phyloP scores from a whole-genome alignment of 148 eudicot genomes.

The Cornus florida region DNA sequence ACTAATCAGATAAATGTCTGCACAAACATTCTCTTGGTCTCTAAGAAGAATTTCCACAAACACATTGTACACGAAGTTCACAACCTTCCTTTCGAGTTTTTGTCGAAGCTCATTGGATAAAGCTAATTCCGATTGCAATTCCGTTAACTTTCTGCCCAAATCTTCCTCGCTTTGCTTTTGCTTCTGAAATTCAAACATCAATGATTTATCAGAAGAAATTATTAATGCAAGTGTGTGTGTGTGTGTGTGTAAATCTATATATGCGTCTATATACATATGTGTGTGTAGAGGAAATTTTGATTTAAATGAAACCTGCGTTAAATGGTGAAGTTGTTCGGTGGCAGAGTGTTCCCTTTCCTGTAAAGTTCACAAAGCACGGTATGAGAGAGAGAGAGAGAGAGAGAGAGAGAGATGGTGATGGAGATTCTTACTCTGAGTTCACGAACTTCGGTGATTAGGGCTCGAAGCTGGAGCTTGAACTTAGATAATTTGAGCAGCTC shows the following conservation, averaged over 20 bases:
- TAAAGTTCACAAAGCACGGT: not conserved
- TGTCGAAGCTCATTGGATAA: conserved; percentile 36
- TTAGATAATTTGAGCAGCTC: conserved; percentile 50
- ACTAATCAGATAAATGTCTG: not conserved
- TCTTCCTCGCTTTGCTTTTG: conserved; percentile 49
- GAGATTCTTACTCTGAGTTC: conserved; percentile 43
- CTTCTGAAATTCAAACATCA: conserved; percentile 24
- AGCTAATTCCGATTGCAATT: conserved; percentile 42
- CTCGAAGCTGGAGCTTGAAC: conserved; percentile 51
- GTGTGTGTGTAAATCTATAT: too few species aligned
- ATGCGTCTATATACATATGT: not conserved
- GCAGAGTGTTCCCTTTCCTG: conserved; percentile 51
- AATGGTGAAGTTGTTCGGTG: conserved; percentile 35
- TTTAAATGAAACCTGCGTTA: conserved; percentile 35
- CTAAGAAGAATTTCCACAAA: conserved; percentile 24
- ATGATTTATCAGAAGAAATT: too few species aligned
- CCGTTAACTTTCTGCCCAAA: conserved; percentile 34
- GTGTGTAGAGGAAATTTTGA: not conserved
- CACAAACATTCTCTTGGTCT: conserved; percentile 6
- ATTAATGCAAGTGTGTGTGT: not conserved
- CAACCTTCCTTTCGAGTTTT: conserved; percentile 52
- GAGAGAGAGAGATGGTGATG: not conserved
- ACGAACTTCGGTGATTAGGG: conserved; percentile 47
- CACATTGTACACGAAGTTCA: conserved; percentile 6
- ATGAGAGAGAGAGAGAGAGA: not conserved